Evolutionary conservation across 495 filamentous ascomycete species (phyloP).

Genomic region (Zalerion maritima): DNA sequence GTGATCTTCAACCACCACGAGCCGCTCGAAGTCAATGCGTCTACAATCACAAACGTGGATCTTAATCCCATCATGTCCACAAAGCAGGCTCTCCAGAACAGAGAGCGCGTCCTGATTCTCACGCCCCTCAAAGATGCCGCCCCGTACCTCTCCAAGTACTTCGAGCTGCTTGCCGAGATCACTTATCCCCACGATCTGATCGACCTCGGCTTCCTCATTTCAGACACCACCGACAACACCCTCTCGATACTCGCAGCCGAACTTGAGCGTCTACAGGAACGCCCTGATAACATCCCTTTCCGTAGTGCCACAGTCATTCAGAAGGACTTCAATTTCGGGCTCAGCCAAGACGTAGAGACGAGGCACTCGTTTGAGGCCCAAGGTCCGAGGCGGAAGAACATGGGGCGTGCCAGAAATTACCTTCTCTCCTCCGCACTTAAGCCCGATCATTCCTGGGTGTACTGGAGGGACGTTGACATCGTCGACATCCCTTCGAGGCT

Average conservation of each 20-base stretch:
- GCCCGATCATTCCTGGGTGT: conserved; percentile 94
- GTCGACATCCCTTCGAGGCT: conserved; percentile 76
- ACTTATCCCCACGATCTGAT: conserved; percentile 93
- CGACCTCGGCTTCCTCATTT: conserved; percentile 87
- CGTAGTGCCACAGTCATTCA: conserved; percentile 66
- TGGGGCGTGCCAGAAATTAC: conserved; percentile 85
- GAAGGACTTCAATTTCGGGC: conserved; percentile 70
- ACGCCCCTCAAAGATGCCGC: conserved; percentile 88
- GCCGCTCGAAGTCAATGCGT: conserved; percentile 67
- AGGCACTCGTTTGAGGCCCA: conserved; percentile 80
- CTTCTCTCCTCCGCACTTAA: conserved; percentile 73
- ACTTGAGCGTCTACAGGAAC: conserved; percentile 75
- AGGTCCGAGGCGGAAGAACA: conserved; percentile 76
- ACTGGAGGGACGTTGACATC: conserved; percentile 97
- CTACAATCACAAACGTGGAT: conserved; percentile 62
- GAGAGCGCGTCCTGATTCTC: conserved; percentile 86
- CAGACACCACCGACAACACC: conserved; percentile 83
- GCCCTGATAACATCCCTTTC: conserved; percentile 65
- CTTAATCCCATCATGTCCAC: conserved; percentile 80
- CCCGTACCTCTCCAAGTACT: conserved; percentile 68
- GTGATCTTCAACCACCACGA: conserved; percentile 92
- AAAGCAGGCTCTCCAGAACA: conserved; percentile 54
- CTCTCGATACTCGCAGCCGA: conserved; percentile 65
- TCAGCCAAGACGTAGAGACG: conserved; percentile 62
- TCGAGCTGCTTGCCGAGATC: conserved; percentile 79